These are phyloP conservation scores for Phytophthora cryptogea DNA, from an alignment of 352 stramenopile genomes.

Conservation along the genomic window DNA sequence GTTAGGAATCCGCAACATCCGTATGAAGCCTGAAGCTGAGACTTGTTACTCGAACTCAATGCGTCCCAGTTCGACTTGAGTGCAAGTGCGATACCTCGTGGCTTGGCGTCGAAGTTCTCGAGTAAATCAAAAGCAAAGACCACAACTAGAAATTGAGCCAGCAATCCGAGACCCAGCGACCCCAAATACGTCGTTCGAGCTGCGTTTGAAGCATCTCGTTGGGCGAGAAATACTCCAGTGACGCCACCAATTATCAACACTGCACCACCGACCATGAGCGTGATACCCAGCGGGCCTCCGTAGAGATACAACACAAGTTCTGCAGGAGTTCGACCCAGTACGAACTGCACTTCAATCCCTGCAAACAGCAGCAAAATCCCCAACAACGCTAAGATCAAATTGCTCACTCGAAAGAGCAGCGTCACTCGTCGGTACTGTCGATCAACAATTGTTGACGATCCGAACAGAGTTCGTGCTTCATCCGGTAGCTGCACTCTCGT, in stretches of 20 bases:
- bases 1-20: slow-evolving; percentile 60
- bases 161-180: slow-evolving; percentile 31
- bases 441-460: slow-evolving; percentile 33
- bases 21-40: slow-evolving; percentile 43
- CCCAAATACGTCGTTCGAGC: slow-evolving; percentile 39
- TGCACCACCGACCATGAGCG: slow-evolving; percentile 31
- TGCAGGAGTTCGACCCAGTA: slow-evolving; percentile 57
- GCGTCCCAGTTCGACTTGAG: slow-evolving; percentile 38
- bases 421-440: slow-evolving; percentile 44
- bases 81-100: slow-evolving; percentile 24
- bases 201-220: slow-evolving; percentile 32
- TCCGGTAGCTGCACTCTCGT: slow-evolving; percentile 38
- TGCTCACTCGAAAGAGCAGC: slow-evolving; percentile 37
- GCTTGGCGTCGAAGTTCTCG: slow-evolving; percentile 43
- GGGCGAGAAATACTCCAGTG: slow-evolving; percentile 32
- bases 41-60: slow-evolving; percentile 22
- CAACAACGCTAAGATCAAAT: slow-evolving; percentile 37
- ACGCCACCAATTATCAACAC: slow-evolving; percentile 30
- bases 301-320: slow-evolving; percentile 61
- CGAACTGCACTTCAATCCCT: slow-evolving; percentile 53
- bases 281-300: slow-evolving; percentile 38
- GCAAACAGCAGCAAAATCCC: slow-evolving; percentile 52
- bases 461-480: slow-evolving; percentile 55
- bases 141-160: slow-evolving; percentile 43
- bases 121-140: slow-evolving; percentile 44